A percentile compares a stretch with the other conserved stretches of the same genome.
Conservation (phyloP, 345 rosid species). For the Eucalyptus brandiana region DNA sequence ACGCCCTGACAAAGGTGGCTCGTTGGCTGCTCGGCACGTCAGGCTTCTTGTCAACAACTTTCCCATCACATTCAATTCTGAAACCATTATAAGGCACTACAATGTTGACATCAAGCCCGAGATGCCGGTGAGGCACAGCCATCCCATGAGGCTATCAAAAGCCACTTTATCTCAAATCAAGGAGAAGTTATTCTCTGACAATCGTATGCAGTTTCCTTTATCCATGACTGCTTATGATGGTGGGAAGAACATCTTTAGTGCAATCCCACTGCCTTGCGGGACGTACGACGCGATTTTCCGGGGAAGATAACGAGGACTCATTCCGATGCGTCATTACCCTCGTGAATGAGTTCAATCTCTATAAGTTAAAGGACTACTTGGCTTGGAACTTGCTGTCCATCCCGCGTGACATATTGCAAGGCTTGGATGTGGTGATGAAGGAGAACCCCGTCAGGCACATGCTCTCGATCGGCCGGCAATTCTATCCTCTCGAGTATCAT, state of each 20-base stretch:
- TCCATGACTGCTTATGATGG: constrained; percentile 76
- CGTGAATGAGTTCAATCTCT: constrained; percentile 47
- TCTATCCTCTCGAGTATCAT: not conserved
- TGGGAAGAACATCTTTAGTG: constrained; percentile 74
- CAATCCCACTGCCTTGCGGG: constrained; percentile 36
- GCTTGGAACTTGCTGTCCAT: constrained; percentile 4
- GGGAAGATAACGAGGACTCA: constrained; percentile 20
- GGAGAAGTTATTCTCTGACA: constrained; percentile 31
- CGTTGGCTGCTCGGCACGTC: constrained; percentile 4
- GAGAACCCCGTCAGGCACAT: constrained; percentile 56
- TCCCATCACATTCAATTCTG: constrained; percentile 32
- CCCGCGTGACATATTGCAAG: constrained; percentile 66
- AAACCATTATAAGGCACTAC: constrained; percentile 44
- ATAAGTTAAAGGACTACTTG: constrained; percentile 47
- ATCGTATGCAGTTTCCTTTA: constrained; percentile 32
- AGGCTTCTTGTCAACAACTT: constrained; percentile 58
- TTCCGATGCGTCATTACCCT: constrained; percentile 31
- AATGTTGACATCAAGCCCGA: constrained; percentile 48
- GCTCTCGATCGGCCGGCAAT: constrained; percentile 53
- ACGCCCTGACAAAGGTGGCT: constrained; percentile 64
- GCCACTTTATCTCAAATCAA: constrained; percentile 28
- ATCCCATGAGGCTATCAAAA: constrained; percentile 27
- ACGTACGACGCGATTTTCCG: constrained; percentile 23
- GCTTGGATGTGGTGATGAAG: constrained; percentile 81
- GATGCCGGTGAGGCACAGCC: constrained; percentile 6